Evolutionary conservation across 768 basidiomycete genomes (phyloP).

Genomic region (Lepiota subincarnata): DNA sequence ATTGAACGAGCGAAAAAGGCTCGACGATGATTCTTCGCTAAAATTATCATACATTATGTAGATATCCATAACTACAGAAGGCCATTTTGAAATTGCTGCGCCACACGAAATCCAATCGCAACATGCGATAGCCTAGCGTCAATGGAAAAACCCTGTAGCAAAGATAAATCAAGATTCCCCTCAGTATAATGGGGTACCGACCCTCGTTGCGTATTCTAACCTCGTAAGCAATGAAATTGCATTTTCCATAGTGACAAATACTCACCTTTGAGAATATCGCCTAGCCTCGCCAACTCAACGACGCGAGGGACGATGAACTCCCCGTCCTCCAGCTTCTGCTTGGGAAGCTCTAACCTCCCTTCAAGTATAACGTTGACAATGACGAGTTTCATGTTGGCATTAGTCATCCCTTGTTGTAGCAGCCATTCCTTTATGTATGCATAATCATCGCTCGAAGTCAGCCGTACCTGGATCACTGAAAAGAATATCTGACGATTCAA

Average conservation of each 20-base stretch:
- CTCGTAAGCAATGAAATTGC: not conserved
- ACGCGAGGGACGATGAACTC: conserved; percentile 78
- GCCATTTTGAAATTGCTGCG: conserved; percentile 26
- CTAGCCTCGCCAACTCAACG: conserved; percentile 63
- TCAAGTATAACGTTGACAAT: conserved; percentile 64
- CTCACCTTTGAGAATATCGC: conserved; percentile 63
- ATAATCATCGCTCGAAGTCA: not conserved
- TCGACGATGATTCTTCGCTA: conserved; percentile 18
- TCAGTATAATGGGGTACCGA: conserved; percentile 20
- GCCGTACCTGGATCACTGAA: conserved; percentile 68
- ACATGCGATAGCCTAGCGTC: conserved; percentile 80
- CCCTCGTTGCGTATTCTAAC: conserved; percentile 58
- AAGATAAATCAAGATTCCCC: conserved; percentile 2
- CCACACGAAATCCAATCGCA: conserved; percentile 64
- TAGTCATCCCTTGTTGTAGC: conserved; percentile 75
- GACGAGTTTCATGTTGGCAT: conserved; percentile 88
- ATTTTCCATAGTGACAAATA: not conserved
- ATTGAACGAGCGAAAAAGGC: conserved; percentile 66
- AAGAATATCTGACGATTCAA: conserved; percentile 58
- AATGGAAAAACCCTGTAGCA: conserved; percentile 52
- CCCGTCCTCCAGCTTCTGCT: conserved; percentile 77
- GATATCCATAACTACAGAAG: not conserved
- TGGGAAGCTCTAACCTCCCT: conserved; percentile 63
- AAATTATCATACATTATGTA: conserved; percentile 2
- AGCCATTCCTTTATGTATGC: not conserved